Evolutionary conservation across 192 early-diverging fungal species (phyloP).

Genomic region (Glomus cerebriforme): DNA sequence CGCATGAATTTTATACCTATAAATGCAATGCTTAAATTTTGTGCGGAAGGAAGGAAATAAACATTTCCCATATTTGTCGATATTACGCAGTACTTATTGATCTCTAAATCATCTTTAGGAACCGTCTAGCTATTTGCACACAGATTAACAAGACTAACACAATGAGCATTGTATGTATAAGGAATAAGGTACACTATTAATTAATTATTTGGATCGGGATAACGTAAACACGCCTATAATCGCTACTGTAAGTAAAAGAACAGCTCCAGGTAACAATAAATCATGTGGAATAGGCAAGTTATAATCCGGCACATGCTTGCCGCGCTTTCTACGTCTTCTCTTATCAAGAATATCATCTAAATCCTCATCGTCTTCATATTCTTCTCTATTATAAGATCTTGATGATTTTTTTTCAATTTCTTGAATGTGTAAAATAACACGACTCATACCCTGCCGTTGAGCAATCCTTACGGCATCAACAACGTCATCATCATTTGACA

Average conservation of each 20-base stretch:
- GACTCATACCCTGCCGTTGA: slow-evolving; percentile 70
- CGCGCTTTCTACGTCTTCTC: background rate
- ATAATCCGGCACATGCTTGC: slow-evolving; percentile 39
- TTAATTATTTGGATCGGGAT: slow-evolving; percentile 27
- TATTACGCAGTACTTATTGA: background rate
- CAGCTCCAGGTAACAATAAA: slow-evolving; percentile 54
- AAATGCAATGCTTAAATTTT: background rate
- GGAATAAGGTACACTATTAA: too few relatives aligned
- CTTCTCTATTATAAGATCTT: background rate
- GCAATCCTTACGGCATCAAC: slow-evolving; percentile 84
- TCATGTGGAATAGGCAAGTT: slow-evolving; percentile 45
- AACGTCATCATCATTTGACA: slow-evolving; percentile 78
- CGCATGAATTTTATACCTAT: background rate
- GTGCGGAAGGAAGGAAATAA: background rate
- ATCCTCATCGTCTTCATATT: slow-evolving; percentile 16
- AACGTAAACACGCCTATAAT: slow-evolving; percentile 58
- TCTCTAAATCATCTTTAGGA: background rate
- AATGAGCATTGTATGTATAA: background rate
- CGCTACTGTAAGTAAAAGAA: slow-evolving; percentile 52
- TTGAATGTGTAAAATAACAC: slow-evolving; percentile 70
- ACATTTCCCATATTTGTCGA: background rate
- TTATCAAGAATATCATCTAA: background rate
- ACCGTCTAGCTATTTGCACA: too few relatives aligned
- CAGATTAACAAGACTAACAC: too few relatives aligned
- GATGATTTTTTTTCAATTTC: slow-evolving; percentile 33